Percentiles rank a stretch among this genome's conserved stretches.
phyloP scores from a whole-genome alignment of 1,139 yeast genomes.

The Debaryomycetaceae sp. region DNA sequence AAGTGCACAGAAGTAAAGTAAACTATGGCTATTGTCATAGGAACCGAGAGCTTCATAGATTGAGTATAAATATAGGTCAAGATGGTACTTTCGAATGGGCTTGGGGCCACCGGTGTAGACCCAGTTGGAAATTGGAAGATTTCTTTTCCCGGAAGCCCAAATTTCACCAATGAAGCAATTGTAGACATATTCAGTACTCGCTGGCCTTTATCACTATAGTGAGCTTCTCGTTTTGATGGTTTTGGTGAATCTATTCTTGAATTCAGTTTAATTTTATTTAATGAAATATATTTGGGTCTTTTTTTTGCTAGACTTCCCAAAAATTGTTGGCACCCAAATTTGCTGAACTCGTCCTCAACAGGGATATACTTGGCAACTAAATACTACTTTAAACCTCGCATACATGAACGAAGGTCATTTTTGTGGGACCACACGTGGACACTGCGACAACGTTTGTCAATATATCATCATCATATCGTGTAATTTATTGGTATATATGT shows the following conservation, averaged over 20 bases:
- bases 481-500: not conserved
- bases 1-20: slow-evolving; percentile 61
- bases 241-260: too few species aligned
- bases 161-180: slow-evolving; percentile 15
- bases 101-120: slow-evolving; percentile 29
- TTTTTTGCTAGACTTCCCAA: not conserved
- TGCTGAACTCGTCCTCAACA: not conserved
- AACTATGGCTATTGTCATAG: slow-evolving; percentile 55
- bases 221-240: too few species aligned
- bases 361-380: too few species aligned
- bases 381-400: too few species aligned
- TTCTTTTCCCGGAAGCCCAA: slow-evolving; percentile 36
- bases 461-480: not conserved
- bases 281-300: too few species aligned
- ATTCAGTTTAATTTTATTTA: too few species aligned
- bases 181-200: not conserved
- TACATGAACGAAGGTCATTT: too few species aligned
- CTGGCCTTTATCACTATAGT: too few species aligned
- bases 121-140: slow-evolving; percentile 33
- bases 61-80: slow-evolving; percentile 23
- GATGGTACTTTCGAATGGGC: slow-evolving; percentile 32
- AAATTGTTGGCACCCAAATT: not conserved
- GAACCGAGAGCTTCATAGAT: slow-evolving; percentile 44
- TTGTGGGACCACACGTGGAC: too few species aligned
- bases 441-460: too few species aligned